A percentile compares a stretch with the other conserved stretches of the same genome.
Conservation (phyloP, 2,329 filamentous ascomycete species). For the Neonectria hederae region DNA sequence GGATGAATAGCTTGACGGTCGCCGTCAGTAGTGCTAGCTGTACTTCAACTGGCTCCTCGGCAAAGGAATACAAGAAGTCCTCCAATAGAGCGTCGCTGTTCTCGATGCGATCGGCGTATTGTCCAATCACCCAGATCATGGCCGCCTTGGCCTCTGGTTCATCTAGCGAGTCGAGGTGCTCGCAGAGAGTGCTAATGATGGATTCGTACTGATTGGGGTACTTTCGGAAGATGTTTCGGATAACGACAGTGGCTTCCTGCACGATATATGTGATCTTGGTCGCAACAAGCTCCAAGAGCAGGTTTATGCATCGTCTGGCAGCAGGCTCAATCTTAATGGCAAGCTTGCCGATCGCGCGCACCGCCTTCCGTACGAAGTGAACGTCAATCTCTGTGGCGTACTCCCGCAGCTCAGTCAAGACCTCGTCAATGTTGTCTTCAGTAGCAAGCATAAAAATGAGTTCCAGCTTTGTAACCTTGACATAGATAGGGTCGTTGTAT, state of each 20-base stretch:
- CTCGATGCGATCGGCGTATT: constrained; percentile 97
- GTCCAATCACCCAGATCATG: constrained; percentile 99
- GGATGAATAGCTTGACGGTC: constrained; percentile 97
- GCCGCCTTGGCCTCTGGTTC: constrained; percentile 98
- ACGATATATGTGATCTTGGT: constrained; percentile 99
- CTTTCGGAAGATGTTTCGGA: constrained; percentile 98
- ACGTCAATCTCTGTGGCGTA: constrained; percentile 99
- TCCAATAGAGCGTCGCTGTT: constrained; percentile 94
- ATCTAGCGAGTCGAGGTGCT: constrained; percentile 94
- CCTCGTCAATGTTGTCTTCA: constrained; percentile 94
- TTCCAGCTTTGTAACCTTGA: constrained; percentile 98
- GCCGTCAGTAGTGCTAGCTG: constrained; percentile 94
- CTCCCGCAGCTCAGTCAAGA: constrained; percentile 92
- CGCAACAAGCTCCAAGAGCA: constrained; percentile 89
- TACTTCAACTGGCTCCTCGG: constrained; percentile 94
- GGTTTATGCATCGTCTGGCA: constrained; percentile 88
- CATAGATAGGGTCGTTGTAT: constrained; percentile 99
- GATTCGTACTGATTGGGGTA: constrained; percentile 99
- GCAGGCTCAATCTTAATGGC: constrained; percentile 99
- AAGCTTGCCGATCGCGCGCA: constrained; percentile 95
- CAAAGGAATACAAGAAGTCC: constrained; percentile 93
- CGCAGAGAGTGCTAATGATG: constrained; percentile 94
- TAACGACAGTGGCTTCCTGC: constrained; percentile 97
- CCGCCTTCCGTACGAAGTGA: constrained; percentile 97
- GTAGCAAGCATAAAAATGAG: constrained; percentile 99